Base-by-base conservation (phyloP, 2,329 filamentous ascomycete species). In the Cladosporium sp. region DNA sequence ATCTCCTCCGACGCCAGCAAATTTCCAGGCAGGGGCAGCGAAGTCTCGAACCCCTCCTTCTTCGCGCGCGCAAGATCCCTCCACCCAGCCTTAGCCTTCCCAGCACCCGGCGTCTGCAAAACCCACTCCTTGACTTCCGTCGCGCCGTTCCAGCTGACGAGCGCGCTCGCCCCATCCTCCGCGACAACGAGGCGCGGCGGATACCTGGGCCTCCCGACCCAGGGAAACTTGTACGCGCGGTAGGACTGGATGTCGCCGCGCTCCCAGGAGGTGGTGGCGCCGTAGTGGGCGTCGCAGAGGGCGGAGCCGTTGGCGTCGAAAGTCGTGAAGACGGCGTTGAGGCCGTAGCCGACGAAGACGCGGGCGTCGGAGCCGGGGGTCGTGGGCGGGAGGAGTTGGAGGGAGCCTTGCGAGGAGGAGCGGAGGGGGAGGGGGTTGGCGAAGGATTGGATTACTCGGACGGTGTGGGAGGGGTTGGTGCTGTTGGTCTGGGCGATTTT, bases 91-190 rank as follows among this genome's bases (percentile, higher is more conserved):
- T 28, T 28, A 7, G 22, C 22, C 22, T 28, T 28, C 4, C 22
- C 8, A 53, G 5, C 22, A 11, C 13, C 3, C 9, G 22, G 22
- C 11, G 44, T 48, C 35, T 65, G 61, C 1, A 64, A 41, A 9
- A 57, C 38, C 59, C 59, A 64, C 8, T 51, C 43, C 9, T 10
- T 37, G 5, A 64, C 59, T 40, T 62, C 60, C 0, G 62, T 66
- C 4, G 63, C 63, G 14, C 63, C 63, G 35, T 63, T 65, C 62
- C 63, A 66, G 53, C 56, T 61, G 22, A 61, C 56, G 45, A 54
- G 58, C 19, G 59, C 34, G 13, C 49, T 32, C 10, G 42, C 46
- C 22, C 48, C 37, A 18, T 44, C 48, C 18, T 49, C 52, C 16
- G 53, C 48, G 9, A 48, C 35, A 2, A 48, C 54, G 14, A 60